Evolutionary conservation across 495 filamentous ascomycete species (phyloP).

Genomic region (Lophium mytilinum): DNA sequence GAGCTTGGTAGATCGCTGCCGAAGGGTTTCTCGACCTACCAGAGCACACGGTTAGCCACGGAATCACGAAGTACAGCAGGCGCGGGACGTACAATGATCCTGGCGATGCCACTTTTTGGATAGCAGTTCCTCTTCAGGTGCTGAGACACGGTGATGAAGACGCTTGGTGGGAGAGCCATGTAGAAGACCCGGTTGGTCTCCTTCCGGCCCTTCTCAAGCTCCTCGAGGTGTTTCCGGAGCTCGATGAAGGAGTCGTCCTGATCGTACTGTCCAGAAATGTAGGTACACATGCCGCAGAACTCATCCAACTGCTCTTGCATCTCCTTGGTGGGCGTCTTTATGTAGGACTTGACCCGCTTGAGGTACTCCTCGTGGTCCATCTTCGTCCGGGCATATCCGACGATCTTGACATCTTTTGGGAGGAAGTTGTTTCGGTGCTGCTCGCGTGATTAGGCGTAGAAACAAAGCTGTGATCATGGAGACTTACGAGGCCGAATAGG

Average conservation of each 20-base stretch:
- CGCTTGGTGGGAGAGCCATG: slow-evolving; percentile 96
- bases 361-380: slow-evolving; percentile 97
- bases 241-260: slow-evolving; percentile 88
- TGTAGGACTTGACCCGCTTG: slow-evolving; percentile 89
- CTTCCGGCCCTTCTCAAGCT: slow-evolving; percentile 71
- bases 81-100: slow-evolving; percentile 71
- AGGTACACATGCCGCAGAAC: slow-evolving; percentile 82
- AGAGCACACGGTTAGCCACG: background rate
- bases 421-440: slow-evolving; percentile 98
- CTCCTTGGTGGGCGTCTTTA: slow-evolving; percentile 97
- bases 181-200: slow-evolving; percentile 95
- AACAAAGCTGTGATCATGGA: background rate
- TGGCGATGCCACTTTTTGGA: slow-evolving; percentile 75
- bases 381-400: slow-evolving; percentile 98
- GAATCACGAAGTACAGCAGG: background rate
- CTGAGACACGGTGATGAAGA: slow-evolving; percentile 95
- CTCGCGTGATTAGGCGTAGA: slow-evolving; percentile 4
- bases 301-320: slow-evolving; percentile 88
- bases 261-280: slow-evolving; percentile 95
- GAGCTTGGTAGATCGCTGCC: slow-evolving; percentile 95
- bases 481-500: slow-evolving; percentile 90
- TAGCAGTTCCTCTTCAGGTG: slow-evolving; percentile 97
- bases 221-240: slow-evolving; percentile 81
- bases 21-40: slow-evolving; percentile 98
- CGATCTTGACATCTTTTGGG: slow-evolving; percentile 90